A percentile compares a stretch with the other conserved stretches of the same genome.
phyloP scores from a whole-genome alignment of 2,329 filamentous ascomycete species.

The Colletotrichum sp. region DNA sequence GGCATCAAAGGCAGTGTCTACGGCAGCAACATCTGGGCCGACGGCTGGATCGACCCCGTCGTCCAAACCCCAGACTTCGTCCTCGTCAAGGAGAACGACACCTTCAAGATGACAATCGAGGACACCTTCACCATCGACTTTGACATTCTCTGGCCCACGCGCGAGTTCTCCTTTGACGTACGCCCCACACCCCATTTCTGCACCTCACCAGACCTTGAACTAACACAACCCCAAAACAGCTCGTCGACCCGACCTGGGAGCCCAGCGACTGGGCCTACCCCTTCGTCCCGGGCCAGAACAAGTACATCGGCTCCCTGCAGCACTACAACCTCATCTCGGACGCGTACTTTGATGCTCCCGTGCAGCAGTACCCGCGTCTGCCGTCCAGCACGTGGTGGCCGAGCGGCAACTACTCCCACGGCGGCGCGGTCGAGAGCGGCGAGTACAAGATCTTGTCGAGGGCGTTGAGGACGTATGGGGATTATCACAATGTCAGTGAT shows the following conservation, averaged over 20 bases:
- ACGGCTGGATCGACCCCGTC: constrained; percentile 21
- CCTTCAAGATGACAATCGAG: constrained; percentile 39
- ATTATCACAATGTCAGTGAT: constrained; percentile 44
- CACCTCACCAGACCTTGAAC: not conserved
- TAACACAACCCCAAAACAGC: not conserved
- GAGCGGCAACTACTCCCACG: not conserved
- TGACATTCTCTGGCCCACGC: constrained; percentile 42
- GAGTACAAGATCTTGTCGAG: constrained; percentile 36
- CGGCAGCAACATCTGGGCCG: constrained; percentile 31
- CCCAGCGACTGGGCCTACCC: constrained; percentile 49
- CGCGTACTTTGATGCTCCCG: not conserved
- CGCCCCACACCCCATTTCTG: too few species aligned
- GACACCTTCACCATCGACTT: constrained; percentile 4
- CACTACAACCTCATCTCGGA: not conserved
- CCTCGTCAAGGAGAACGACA: constrained; percentile 30
- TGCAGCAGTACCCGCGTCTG: not conserved
- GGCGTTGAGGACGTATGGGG: constrained; percentile 55
- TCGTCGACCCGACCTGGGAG: not conserved
- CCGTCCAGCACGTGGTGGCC: not conserved
- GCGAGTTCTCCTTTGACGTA: constrained; percentile 36
- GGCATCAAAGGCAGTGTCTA: constrained; percentile 36
- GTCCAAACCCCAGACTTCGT: constrained; percentile 36
- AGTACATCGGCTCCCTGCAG: constrained; percentile 31
- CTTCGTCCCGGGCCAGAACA: constrained; percentile 50
- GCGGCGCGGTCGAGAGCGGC: constrained; percentile 10